A percentile compares a stretch with the other conserved stretches of the same genome.
Conservation (phyloP, 768 basidiomycete species). For the Mycena belliarum region DNA sequence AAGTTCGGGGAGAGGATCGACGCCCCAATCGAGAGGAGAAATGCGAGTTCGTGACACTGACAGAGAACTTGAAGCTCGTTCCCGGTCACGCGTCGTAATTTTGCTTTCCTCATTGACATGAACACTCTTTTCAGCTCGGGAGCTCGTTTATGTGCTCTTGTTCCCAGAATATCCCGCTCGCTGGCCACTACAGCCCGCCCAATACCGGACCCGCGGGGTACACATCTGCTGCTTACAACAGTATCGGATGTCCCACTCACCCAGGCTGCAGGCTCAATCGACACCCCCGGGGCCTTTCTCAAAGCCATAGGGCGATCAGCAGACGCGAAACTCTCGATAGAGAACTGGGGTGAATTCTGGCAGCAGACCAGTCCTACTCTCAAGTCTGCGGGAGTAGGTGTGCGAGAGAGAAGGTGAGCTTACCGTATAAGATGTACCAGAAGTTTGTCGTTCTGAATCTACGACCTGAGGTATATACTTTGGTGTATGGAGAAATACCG, state of each 20-base stretch:
- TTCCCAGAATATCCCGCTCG: conserved; percentile 33
- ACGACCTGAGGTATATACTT: conserved; percentile 58
- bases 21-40: no score
- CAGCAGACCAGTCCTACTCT: conserved; percentile 54
- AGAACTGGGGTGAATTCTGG: conserved; percentile 79
- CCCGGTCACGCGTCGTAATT: background rate
- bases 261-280: conserved; percentile 44
- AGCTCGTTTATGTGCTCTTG: conserved; percentile 11
- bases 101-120: conserved; percentile 3
- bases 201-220: conserved; percentile 40
- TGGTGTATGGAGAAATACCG: conserved; percentile 87
- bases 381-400: conserved; percentile 63
- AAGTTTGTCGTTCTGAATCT: background rate
- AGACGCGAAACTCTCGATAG: conserved; percentile 63
- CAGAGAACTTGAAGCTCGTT: no score
- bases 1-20: no score
- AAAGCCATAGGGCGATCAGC: conserved; percentile 70
- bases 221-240: conserved; percentile 13
- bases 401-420: conserved; percentile 71
- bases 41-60: no score
- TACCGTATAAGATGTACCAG: no score
- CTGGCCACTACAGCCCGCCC: conserved; percentile 37
- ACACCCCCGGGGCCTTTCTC: conserved; percentile 64
- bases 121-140: conserved; percentile 2
- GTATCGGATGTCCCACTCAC: conserved; percentile 14